Evolutionary conservation across 345 rosid species (phyloP).

Genomic region (Salix koriyanagi): DNA sequence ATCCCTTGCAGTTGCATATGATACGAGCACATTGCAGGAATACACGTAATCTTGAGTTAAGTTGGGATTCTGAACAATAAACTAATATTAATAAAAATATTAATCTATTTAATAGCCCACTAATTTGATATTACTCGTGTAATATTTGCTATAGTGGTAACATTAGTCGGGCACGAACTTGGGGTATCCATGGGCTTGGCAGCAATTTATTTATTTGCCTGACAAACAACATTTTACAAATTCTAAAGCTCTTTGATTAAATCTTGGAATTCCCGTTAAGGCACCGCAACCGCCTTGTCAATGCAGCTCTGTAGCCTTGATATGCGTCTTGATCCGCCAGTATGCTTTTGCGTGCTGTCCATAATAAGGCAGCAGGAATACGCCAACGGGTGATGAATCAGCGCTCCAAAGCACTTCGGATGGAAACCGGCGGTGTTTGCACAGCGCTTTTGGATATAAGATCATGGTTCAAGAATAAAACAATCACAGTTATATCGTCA

Average conservation of each 20-base stretch:
- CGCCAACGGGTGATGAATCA: slow-evolving; percentile 22
- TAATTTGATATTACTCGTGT: too few relatives aligned
- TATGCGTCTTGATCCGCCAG: not conserved
- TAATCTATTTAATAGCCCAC: too few relatives aligned
- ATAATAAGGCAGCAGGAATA: slow-evolving; percentile 14
- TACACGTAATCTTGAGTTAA: too few relatives aligned
- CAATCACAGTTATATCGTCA: slow-evolving; percentile 86
- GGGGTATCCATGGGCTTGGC: not conserved
- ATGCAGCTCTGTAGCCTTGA: slow-evolving; percentile 2
- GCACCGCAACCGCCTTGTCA: slow-evolving; percentile 12
- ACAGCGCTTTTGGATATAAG: slow-evolving; percentile 53
- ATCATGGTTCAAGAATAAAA: slow-evolving; percentile 81
- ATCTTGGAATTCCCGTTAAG: not conserved
- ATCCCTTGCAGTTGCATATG: too few relatives aligned
- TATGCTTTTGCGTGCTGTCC: not conserved
- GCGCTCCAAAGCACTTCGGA: slow-evolving; percentile 62
- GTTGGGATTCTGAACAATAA: too few relatives aligned
- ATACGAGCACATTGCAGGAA: too few relatives aligned
- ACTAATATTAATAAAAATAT: too few relatives aligned
- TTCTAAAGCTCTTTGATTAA: not conserved
- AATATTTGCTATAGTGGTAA: too few relatives aligned
- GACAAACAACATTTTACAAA: slow-evolving; percentile 10
- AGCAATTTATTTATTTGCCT: not conserved
- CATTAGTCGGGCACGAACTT: too few relatives aligned
- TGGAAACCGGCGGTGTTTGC: slow-evolving; percentile 56